Percentiles rank a stretch among this genome's conserved stretches.
Evolutionary conservation across 2,329 filamentous ascomycete genomes (phyloP).

Genomic region (Cercospora sesami): DNA sequence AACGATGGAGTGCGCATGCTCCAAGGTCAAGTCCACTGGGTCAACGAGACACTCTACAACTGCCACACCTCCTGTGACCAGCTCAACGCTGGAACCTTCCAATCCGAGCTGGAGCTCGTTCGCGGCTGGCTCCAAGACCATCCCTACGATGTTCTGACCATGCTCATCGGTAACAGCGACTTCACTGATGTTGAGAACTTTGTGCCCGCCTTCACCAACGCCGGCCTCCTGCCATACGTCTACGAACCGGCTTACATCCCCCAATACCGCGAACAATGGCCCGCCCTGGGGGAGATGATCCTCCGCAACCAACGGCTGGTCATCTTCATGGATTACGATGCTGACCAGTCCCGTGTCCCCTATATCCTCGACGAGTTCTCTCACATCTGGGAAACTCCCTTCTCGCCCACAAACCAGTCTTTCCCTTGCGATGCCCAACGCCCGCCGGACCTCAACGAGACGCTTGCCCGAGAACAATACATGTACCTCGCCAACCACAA

Average conservation of each 20-base stretch:
- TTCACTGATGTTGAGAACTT: constrained; percentile 67
- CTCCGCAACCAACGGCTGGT: constrained; percentile 65
- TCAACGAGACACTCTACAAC: constrained; percentile 65
- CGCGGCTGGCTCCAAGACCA: constrained; percentile 70
- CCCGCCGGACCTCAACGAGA: constrained; percentile 64
- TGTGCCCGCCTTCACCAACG: constrained; percentile 65
- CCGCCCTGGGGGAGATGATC: constrained; percentile 76
- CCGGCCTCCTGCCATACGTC: constrained; percentile 70
- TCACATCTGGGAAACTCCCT: constrained; percentile 89
- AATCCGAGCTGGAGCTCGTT: constrained; percentile 69
- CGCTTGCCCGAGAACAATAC: constrained; percentile 55
- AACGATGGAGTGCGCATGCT: constrained; percentile 71
- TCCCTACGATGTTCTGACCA: constrained; percentile 83
- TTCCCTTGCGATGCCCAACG: constrained; percentile 81
- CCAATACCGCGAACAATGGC: constrained; percentile 76
- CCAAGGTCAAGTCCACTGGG: constrained; percentile 59
- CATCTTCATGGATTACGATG: constrained; percentile 81
- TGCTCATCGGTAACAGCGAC: constrained; percentile 82
- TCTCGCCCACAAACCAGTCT: constrained; percentile 65
- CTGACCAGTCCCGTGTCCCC: constrained; percentile 73
- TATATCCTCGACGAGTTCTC: constrained; percentile 87
- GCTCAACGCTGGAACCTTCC: constrained; percentile 76
- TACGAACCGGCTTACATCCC: constrained; percentile 72
- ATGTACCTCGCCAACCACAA: constrained; percentile 91
- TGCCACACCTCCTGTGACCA: constrained; percentile 84